phyloP scores from a whole-genome alignment of 129 eudicot genomes.

The Helianthus annuus region DNA sequence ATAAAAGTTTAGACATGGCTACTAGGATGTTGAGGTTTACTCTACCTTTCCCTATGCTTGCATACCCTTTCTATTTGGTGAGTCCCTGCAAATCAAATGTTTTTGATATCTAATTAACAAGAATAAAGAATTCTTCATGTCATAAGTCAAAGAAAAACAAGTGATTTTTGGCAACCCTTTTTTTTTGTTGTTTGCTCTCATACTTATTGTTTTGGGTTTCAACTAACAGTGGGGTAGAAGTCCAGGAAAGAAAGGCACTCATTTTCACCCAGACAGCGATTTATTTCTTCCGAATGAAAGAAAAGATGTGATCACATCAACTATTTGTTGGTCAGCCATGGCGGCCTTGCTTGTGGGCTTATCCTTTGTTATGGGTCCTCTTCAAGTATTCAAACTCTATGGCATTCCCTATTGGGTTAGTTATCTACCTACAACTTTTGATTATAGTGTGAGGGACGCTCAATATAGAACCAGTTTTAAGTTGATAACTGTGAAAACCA shows the following conservation, averaged over 20 bases:
- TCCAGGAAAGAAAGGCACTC: conserved; percentile 97
- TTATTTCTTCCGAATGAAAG: conserved; percentile 74
- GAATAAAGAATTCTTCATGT: not conserved
- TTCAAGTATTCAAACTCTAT: conserved; percentile 82
- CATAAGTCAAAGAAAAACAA: not conserved
- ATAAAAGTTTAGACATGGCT: conserved; percentile 53
- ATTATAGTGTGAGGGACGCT: not conserved
- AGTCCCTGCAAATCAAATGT: conserved; percentile 23
- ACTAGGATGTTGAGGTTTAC: conserved; percentile 72
- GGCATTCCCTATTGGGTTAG: conserved; percentile 92
- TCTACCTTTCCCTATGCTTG: conserved; percentile 91
- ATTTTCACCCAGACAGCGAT: conserved; percentile 77
- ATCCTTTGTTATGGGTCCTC: conserved; percentile 76
- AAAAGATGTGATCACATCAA: conserved; percentile 85
- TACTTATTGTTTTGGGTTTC: conserved; percentile 18
- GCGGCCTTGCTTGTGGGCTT: conserved; percentile 78
- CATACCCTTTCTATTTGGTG: conserved; percentile 95
- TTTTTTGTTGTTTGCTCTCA: conserved; percentile 19
- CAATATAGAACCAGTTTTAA: too few relatives aligned
- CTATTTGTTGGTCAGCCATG: conserved; percentile 91
- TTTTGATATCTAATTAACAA: not conserved
- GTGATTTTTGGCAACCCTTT: not conserved
- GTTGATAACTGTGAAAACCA: too few relatives aligned
- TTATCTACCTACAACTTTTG: conserved; percentile 10
- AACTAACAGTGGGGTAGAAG: conserved; percentile 79